Evolutionary conservation across 2,329 filamentous ascomycete genomes (phyloP).

Genomic region (Lachnellula arida): DNA sequence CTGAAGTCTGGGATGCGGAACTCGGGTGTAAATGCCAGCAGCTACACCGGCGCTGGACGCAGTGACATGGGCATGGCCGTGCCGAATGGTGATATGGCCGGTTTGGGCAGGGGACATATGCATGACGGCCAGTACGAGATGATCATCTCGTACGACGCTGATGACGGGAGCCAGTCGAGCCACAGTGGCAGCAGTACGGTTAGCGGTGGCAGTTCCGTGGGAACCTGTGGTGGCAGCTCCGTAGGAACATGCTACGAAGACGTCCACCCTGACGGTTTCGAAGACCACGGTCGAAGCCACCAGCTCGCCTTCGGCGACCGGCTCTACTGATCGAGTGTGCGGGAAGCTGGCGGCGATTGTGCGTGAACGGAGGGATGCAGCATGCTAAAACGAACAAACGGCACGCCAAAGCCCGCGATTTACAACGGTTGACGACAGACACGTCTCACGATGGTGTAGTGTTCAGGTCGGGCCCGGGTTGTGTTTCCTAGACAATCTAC

Average conservation of each 20-base stretch:
- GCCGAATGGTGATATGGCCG: conserved; percentile 13
- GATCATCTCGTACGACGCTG: conserved; percentile 37
- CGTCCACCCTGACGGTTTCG: conserved; percentile 25
- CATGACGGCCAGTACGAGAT: conserved; percentile 36
- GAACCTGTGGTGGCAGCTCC: conserved; percentile 9
- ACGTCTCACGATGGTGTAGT: conserved; percentile 6
- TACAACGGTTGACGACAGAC: conserved; percentile 18
- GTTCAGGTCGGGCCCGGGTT: background rate
- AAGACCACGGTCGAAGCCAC: conserved; percentile 14
- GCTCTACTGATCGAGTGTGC: conserved; percentile 35
- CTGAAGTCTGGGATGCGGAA: conserved; percentile 10
- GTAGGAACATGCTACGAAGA: conserved; percentile 42
- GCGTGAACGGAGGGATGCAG: background rate
- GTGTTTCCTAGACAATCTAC: conserved; percentile 13
- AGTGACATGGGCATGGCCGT: conserved; percentile 15
- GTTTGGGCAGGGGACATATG: conserved; percentile 9
- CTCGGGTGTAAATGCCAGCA: conserved; percentile 1
- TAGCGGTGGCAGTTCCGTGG: conserved; percentile 10
- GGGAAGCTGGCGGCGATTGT: too few relatives aligned
- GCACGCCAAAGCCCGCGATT: conserved; percentile 1
- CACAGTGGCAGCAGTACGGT: conserved; percentile 27
- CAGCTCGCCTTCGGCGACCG: conserved; percentile 41
- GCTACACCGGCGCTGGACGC: conserved; percentile 15
- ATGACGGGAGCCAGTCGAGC: conserved; percentile 36
- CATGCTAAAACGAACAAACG: conserved; percentile 2